Conservation (phyloP, 2,329 filamentous ascomycete species). For the Paracorniculantispora psalliotae region DNA sequence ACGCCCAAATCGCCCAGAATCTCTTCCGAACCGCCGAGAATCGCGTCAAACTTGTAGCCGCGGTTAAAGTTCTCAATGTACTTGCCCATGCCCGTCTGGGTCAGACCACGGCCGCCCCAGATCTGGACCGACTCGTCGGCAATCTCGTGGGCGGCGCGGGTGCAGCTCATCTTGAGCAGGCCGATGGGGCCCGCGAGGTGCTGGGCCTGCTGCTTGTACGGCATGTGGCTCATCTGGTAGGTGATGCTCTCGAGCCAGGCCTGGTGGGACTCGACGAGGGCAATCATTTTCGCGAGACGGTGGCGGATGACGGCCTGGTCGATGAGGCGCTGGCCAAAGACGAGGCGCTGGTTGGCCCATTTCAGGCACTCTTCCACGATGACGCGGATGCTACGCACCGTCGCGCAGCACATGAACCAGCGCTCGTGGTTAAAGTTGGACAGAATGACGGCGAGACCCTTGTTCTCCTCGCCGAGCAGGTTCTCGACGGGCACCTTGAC, state of each 20-base stretch:
- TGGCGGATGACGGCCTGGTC: constrained; percentile 78
- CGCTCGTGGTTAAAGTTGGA: constrained; percentile 88
- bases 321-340: constrained; percentile 77
- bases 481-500: constrained; percentile 79
- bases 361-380: constrained; percentile 81
- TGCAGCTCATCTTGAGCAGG: constrained; percentile 73
- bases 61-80: constrained; percentile 81
- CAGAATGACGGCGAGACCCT: constrained; percentile 79
- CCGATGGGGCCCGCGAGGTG: constrained; percentile 77
- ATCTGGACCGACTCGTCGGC: constrained; percentile 82
- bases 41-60: constrained; percentile 77
- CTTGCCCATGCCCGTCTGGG: constrained; percentile 76
- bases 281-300: constrained; percentile 85
- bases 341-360: constrained; percentile 81
- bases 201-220: constrained; percentile 69
- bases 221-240: constrained; percentile 85
- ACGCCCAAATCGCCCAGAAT: constrained; percentile 77
- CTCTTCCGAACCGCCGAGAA: constrained; percentile 78
- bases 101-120: constrained; percentile 76
- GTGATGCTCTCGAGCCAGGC: constrained; percentile 81
- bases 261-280: constrained; percentile 74
- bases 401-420: constrained; percentile 67
- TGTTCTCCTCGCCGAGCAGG: constrained; percentile 75
- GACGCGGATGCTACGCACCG: constrained; percentile 59
- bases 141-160: constrained; percentile 73